These are phyloP conservation scores for Juncus effusus DNA, from an alignment of 176 grass and related monocot species.

Conservation along the genomic window DNA sequence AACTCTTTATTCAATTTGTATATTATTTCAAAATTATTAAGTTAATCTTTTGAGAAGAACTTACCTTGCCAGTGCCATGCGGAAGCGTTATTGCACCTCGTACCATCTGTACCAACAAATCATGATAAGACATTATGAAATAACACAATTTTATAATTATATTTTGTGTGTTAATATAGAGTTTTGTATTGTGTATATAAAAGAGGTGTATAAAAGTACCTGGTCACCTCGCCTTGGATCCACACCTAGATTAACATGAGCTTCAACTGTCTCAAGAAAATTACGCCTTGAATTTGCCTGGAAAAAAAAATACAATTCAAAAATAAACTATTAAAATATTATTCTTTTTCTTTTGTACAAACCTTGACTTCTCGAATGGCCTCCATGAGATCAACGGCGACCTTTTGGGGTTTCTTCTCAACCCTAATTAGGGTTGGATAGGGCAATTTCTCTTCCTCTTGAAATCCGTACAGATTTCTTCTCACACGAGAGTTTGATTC, in stretches of 20 bases:
- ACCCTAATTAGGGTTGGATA: conserved; percentile 60
- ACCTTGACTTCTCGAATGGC: conserved; percentile 87
- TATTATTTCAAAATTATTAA: conserved; percentile 4
- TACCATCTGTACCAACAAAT: conserved; percentile 65
- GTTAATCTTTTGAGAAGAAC: conserved; percentile 8
- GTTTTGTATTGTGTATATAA: neutral
- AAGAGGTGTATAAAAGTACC: conserved; percentile 24
- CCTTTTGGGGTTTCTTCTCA: conserved; percentile 67
- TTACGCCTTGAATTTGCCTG: conserved; percentile 68
- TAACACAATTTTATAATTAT: neutral
- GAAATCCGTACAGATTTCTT: conserved; percentile 48
- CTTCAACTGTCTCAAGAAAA: conserved; percentile 86
- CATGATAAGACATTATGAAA: conserved; percentile 9
- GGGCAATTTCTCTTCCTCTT: conserved; percentile 55
- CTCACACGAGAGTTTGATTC: conserved; percentile 28
- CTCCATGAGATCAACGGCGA: conserved; percentile 65
- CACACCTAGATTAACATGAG: conserved; percentile 94
- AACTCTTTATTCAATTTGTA: conserved; percentile 10
- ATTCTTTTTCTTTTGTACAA: neutral
- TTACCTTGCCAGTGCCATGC: conserved; percentile 94
- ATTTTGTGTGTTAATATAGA: neutral
- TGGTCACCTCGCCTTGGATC: conserved; percentile 94
- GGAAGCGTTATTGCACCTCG: conserved; percentile 88
- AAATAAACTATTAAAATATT: neutral
- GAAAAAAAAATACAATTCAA: conserved; percentile 14